phyloP scores from a whole-genome alignment of 352 stramenopile genomes.

The Phytophthora tentaculata region DNA sequence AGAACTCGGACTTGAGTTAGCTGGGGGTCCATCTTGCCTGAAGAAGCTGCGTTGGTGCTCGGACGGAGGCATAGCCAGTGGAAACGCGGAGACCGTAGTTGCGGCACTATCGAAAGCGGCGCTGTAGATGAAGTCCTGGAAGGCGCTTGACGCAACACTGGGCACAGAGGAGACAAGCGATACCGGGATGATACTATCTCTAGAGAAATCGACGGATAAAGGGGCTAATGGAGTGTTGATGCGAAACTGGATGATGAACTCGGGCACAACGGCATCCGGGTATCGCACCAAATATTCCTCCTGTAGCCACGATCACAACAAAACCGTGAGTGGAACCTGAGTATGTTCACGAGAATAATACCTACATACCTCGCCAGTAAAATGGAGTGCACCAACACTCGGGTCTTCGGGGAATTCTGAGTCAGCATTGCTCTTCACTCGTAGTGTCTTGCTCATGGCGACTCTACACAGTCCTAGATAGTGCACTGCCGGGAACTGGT shows the following conservation, averaged over 20 bases:
- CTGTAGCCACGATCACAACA: conserved; percentile 13
- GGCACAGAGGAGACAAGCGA: conserved; percentile 3
- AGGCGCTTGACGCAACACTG: conserved; percentile 10
- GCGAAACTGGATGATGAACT: conserved; percentile 72
- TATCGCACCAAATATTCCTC: conserved; percentile 81
- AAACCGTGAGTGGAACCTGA: neutral
- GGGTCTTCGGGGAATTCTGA: conserved; percentile 37
- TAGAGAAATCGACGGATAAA: conserved; percentile 6
- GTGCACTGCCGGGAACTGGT: conserved; percentile 18
- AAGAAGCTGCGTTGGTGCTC: conserved; percentile 22
- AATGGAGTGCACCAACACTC: conserved; percentile 49
- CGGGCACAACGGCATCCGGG: conserved; percentile 65
- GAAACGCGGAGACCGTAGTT: conserved; percentile 24
- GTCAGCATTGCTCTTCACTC: conserved; percentile 18
- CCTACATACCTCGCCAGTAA: conserved; percentile 40
- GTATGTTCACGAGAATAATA: neutral
- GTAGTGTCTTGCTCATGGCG: conserved; percentile 58
- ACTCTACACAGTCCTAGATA: conserved; percentile 79
- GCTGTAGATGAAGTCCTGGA: conserved; percentile 37
- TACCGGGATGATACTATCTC: conserved; percentile 14
- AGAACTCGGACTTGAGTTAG: neutral
- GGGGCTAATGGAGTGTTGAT: neutral
- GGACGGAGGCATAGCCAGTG: conserved; percentile 16
- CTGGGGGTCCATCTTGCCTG: neutral
- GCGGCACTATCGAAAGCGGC: conserved; percentile 19